Evolutionary conservation across 306 rosid genomes (phyloP).

Genomic region (Rosa chinensis): DNA sequence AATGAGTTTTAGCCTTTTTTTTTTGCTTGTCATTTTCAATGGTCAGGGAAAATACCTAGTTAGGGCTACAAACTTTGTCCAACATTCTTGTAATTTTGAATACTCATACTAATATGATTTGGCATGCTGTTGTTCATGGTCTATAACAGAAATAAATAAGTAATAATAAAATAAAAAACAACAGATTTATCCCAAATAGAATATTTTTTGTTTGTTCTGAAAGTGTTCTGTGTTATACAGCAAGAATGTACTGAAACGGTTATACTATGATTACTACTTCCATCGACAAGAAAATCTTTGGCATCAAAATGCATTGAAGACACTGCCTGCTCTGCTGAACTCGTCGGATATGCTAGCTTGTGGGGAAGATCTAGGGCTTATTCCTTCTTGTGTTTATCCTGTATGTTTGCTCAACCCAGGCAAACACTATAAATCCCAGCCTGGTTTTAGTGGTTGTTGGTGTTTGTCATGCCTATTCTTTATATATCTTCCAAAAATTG

Average conservation of each 20-base stretch:
- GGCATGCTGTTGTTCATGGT: background rate
- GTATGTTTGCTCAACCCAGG: constrained; percentile 44
- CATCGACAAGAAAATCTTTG: constrained; percentile 96
- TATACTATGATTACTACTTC: constrained; percentile 89
- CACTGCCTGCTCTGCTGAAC: constrained; percentile 84
- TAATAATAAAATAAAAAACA: background rate
- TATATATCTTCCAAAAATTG: background rate
- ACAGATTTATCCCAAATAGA: constrained; percentile 10
- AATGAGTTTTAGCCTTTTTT: background rate
- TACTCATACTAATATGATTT: background rate
- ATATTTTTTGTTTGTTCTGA: constrained; percentile 16
- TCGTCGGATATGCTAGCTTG: constrained; percentile 92
- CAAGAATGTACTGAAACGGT: constrained; percentile 72
- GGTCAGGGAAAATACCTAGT: constrained; percentile 7
- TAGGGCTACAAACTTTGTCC: background rate
- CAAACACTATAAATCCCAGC: constrained; percentile 2
- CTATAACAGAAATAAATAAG: background rate
- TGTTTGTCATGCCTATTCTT: background rate
- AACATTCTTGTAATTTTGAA: background rate
- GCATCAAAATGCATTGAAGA: constrained; percentile 92
- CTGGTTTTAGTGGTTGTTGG: background rate
- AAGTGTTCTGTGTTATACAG: constrained; percentile 39
- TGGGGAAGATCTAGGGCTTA: constrained; percentile 96
- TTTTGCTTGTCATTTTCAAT: background rate
- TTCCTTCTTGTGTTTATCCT: constrained; percentile 97